Conservation (phyloP, 2,329 filamentous ascomycete genomes). For the Verticillium longisporum region DNA sequence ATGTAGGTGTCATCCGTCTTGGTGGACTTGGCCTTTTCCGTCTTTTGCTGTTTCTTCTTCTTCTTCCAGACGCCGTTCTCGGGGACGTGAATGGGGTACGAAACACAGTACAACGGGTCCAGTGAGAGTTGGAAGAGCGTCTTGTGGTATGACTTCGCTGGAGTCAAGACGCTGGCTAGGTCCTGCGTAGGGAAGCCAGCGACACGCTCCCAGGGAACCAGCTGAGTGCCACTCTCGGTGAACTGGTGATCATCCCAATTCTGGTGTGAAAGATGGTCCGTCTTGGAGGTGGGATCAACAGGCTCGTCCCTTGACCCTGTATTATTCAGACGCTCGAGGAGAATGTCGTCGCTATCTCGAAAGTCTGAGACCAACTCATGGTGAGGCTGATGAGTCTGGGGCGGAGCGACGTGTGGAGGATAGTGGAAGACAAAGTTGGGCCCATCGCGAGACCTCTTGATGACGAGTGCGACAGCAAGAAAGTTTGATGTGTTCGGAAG, state of each 20-base stretch:
- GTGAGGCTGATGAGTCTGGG: constrained; percentile 24
- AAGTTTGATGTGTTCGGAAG: constrained; percentile 49
- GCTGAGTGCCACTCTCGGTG: constrained; percentile 47
- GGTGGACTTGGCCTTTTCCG: constrained; percentile 14
- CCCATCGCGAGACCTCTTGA: constrained; percentile 68
- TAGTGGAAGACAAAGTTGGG: constrained; percentile 84
- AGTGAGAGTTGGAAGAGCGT: constrained; percentile 74
- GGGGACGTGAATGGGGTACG: constrained; percentile 76
- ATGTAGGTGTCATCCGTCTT: constrained; percentile 19
- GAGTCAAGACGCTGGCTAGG: constrained; percentile 73
- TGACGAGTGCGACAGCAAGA: constrained; percentile 66
- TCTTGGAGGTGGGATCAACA: constrained; percentile 21
- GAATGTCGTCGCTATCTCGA: constrained; percentile 41
- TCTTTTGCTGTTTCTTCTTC: constrained; percentile 41
- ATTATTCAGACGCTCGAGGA: constrained; percentile 39
- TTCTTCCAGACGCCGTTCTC: constrained; percentile 73
- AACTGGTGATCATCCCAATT: constrained; percentile 49
- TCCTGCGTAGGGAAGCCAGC: constrained; percentile 70
- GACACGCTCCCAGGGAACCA: constrained; percentile 65
- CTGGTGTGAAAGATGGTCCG: constrained; percentile 35
- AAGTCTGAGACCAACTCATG: constrained; percentile 25
- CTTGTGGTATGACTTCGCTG: constrained; percentile 71
- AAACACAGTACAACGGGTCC: constrained; percentile 72
- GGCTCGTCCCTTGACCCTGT: constrained; percentile 21
- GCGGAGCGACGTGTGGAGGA: constrained; percentile 51